Percentiles rank a stretch among this genome's conserved stretches.
phyloP scores from a whole-genome alignment of 2,329 filamentous ascomycete genomes.

The Trichoderma sp. region DNA sequence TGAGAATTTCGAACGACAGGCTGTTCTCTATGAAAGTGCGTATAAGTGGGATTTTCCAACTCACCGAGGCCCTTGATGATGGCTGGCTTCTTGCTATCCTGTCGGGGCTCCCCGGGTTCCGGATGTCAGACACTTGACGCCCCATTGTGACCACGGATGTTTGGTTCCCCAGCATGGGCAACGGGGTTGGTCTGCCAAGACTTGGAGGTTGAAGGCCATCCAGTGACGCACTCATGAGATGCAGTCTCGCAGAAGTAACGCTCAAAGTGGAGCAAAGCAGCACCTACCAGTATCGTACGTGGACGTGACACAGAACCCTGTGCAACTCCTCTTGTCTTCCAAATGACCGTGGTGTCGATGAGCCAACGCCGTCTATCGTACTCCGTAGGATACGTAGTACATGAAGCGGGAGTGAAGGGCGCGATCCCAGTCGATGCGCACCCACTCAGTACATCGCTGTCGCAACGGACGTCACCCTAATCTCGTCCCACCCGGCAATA shows the following conservation, averaged over 20 bases:
- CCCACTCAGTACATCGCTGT: constrained; percentile 8
- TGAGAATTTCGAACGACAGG: background rate
- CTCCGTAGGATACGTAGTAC: too few species aligned
- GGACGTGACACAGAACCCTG: background rate
- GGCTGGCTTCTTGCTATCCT: background rate
- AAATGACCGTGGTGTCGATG: background rate
- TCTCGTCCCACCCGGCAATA: constrained; percentile 12
- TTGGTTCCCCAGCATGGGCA: background rate
- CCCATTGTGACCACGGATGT: background rate
- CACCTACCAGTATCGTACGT: background rate
- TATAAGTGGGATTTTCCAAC: background rate
- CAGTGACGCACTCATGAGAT: background rate
- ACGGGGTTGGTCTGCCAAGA: background rate
- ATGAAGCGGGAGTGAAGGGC: background rate
- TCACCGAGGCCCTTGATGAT: background rate
- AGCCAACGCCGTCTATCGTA: background rate
- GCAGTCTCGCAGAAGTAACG: background rate
- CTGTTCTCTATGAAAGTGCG: background rate
- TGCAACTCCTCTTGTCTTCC: background rate
- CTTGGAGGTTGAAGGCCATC: background rate
- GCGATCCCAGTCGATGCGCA: constrained; percentile 1
- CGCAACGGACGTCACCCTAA: constrained; percentile 19
- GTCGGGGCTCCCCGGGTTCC: background rate
- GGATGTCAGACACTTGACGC: background rate
- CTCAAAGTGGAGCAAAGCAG: background rate